Percentiles rank a stretch among this genome's conserved stretches.
Conservation (phyloP, 2,329 filamentous ascomycete species). For the Cladorrhinum sp. region DNA sequence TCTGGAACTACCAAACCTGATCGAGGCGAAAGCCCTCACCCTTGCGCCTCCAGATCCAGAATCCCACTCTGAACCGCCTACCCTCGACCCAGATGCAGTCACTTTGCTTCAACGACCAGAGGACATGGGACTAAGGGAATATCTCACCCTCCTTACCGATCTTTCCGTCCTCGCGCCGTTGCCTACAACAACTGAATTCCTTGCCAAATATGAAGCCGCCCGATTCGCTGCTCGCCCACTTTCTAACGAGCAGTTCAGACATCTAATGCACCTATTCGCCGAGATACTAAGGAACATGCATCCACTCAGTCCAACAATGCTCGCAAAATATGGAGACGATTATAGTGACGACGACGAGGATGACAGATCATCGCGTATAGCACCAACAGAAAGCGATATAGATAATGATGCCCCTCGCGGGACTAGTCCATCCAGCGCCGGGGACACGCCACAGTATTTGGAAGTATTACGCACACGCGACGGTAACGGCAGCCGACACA, state of each 20-base stretch:
- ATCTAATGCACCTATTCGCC: conserved; percentile 81
- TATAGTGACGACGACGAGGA: no score
- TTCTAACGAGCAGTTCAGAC: conserved; percentile 67
- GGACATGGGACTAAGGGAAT: conserved; percentile 74
- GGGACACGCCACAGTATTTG: conserved; percentile 17
- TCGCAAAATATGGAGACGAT: conserved; percentile 42
- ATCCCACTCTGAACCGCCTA: conserved; percentile 38
- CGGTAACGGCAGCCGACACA: conserved; percentile 15
- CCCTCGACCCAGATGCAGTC: conserved; percentile 66
- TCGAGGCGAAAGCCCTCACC: conserved; percentile 90
- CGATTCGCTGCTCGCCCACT: conserved; percentile 74
- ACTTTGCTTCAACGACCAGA: conserved; percentile 67
- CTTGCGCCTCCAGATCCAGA: conserved; percentile 61
- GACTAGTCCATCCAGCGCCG: conserved; percentile 43
- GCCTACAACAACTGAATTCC: conserved; percentile 57
- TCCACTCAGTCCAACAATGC: conserved; percentile 53
- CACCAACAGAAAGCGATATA: conserved; percentile 40
- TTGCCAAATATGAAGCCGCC: conserved; percentile 76
- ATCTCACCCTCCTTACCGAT: conserved; percentile 67
- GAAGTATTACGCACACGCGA: conserved; percentile 8
- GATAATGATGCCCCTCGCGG: conserved; percentile 46
- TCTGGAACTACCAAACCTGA: conserved; percentile 78
- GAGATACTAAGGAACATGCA: conserved; percentile 75
- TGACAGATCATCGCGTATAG: conserved; percentile 21
- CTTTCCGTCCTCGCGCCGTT: conserved; percentile 58